Conservation (phyloP, 306 rosid species). For the Prinsepia uniflora region DNA sequence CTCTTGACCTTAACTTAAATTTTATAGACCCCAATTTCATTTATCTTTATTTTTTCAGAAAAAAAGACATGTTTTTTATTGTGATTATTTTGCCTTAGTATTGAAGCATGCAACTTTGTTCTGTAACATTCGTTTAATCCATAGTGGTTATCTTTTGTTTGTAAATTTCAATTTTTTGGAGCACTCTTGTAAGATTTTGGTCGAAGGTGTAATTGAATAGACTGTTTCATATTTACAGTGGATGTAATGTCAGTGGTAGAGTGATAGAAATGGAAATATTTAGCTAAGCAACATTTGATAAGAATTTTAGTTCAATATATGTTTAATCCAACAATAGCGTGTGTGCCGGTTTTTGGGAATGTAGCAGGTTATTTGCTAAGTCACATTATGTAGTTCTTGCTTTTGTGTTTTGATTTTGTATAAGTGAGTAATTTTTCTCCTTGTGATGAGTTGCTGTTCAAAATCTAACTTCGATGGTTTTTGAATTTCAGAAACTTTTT, state of each 20-base stretch:
- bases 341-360: neutral
- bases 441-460: neutral
- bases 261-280: too few species aligned
- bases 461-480: constrained; percentile 3
- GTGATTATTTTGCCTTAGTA: neutral
- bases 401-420: too few species aligned
- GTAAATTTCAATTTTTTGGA: too few species aligned
- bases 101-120: neutral
- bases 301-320: neutral
- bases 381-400: neutral
- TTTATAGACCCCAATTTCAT: too few species aligned
- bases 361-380: neutral
- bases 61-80: too few species aligned
- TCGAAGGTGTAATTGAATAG: neutral
- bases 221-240: neutral
- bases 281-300: neutral
- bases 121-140: too few species aligned
- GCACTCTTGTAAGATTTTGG: neutral
- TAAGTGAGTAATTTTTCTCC: neutral
- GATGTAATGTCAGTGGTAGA: neutral
- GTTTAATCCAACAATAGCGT: neutral
- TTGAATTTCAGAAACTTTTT: constrained; percentile 59
- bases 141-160: neutral
- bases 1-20: neutral
- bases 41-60: neutral